Evolutionary conservation across 345 rosid genomes (phyloP).

Genomic region (Lepidium aucheri): DNA sequence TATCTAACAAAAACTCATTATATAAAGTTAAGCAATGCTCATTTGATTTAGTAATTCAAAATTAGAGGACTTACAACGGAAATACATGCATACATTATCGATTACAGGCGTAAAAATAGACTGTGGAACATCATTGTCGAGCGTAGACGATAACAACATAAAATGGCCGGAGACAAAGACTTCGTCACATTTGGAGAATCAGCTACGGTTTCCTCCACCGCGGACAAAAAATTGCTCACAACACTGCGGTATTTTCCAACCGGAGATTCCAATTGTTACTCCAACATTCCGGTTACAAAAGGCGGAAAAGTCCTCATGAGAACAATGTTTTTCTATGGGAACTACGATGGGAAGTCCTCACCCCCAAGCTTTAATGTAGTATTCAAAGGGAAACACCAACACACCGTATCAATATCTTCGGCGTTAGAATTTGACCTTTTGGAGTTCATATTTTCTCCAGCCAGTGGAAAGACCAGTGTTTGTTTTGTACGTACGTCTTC

Average conservation of each 20-base stretch:
- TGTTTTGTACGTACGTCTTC: conserved; percentile 21
- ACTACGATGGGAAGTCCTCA: conserved; percentile 10
- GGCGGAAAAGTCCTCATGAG: conserved; percentile 11
- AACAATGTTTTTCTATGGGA: conserved; percentile 21
- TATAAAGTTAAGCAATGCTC: too few species aligned
- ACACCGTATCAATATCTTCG: not conserved
- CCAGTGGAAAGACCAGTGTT: conserved; percentile 6
- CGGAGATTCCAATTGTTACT: conserved; percentile 20
- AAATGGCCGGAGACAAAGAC: conserved; percentile 24
- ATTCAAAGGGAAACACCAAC: conserved; percentile 16
- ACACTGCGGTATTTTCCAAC: conserved; percentile 21
- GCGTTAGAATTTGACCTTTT: not conserved
- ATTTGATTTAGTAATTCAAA: too few species aligned
- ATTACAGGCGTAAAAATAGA: conserved; percentile 21
- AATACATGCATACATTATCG: not conserved
- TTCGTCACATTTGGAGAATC: conserved; percentile 8
- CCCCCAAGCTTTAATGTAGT: conserved; percentile 2
- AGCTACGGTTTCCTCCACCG: not conserved
- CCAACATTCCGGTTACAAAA: conserved; percentile 12
- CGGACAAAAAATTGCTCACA: not conserved
- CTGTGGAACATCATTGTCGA: conserved; percentile 16
- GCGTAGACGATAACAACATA: not conserved
- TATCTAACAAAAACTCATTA: too few species aligned
- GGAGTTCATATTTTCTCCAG: conserved; percentile 18
- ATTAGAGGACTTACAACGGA: too few species aligned